A percentile compares a stretch with the other conserved stretches of the same genome.
Conservation (phyloP, 1,284 basidiomycete species). For the Fomitopsis pinicola region DNA sequence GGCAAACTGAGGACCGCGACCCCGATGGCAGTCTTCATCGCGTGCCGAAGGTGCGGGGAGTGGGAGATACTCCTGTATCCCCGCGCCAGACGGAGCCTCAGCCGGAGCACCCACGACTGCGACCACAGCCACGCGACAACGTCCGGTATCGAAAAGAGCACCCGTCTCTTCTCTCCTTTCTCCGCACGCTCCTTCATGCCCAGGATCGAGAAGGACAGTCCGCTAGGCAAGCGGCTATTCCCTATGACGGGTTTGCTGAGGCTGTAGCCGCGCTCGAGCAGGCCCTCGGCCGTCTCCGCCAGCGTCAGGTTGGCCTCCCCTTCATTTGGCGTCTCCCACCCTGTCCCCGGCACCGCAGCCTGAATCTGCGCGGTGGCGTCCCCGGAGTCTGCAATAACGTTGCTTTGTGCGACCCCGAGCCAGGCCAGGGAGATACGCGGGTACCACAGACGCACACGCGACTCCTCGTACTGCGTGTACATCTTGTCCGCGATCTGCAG, state of each 20-base stretch:
- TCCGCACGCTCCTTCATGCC: constrained; percentile 2
- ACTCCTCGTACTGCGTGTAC: constrained; percentile 30
- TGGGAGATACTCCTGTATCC: constrained; percentile 29
- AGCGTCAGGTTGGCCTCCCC: constrained; percentile 20
- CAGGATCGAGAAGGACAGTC: neutral
- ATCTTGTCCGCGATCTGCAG: constrained; percentile 33
- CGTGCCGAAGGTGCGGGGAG: constrained; percentile 42
- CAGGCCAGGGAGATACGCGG: constrained; percentile 41
- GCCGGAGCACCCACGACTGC: constrained; percentile 25
- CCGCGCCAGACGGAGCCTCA: constrained; percentile 33
- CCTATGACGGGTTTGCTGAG: neutral
- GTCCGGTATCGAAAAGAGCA: neutral
- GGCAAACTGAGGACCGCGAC: constrained; percentile 40
- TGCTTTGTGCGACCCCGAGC: constrained; percentile 41
- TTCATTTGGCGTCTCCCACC: constrained; percentile 10
- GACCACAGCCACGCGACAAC: constrained; percentile 28
- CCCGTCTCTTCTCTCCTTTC: constrained; percentile 5
- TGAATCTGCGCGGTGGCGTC: constrained; percentile 17
- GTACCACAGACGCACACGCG: constrained; percentile 37
- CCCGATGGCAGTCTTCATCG: constrained; percentile 43
- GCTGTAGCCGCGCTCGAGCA: constrained; percentile 19
- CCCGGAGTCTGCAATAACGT: constrained; percentile 36
- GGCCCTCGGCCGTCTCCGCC: constrained; percentile 25
- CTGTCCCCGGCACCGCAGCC: constrained; percentile 15
- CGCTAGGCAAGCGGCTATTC: neutral